Percentiles rank a stretch among this genome's conserved stretches.
Evolutionary conservation across 2,329 filamentous ascomycete genomes (phyloP).

Genomic region (Cladosporium halotolerans): DNA sequence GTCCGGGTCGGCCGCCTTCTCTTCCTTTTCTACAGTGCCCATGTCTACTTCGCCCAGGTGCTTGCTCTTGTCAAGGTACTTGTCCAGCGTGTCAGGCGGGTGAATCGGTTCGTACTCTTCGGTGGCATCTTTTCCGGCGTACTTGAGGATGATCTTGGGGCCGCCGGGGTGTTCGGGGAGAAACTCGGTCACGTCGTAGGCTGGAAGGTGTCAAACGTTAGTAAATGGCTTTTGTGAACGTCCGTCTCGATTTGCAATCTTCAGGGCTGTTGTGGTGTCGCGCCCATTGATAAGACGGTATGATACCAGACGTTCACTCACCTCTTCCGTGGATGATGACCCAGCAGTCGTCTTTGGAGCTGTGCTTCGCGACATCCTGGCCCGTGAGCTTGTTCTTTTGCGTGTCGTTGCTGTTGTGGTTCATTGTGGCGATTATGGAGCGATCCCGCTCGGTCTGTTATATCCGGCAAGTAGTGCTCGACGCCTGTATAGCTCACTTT

Average conservation of each 20-base stretch:
- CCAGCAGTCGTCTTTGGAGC: slow-evolving; percentile 79
- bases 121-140: slow-evolving; percentile 90
- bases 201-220: slow-evolving; percentile 7
- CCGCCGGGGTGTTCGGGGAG: slow-evolving; percentile 87
- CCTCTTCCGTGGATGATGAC: slow-evolving; percentile 76
- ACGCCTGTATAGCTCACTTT: no score
- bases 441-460: no score
- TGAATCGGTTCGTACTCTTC: slow-evolving; percentile 87
- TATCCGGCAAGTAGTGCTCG: no score
- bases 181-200: slow-evolving; percentile 62
- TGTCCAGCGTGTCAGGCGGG: slow-evolving; percentile 77
- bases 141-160: slow-evolving; percentile 90
- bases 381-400: slow-evolving; percentile 41
- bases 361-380: slow-evolving; percentile 65
- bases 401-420: slow-evolving; percentile 37
- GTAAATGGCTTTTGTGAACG: neutral
- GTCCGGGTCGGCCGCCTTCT: slow-evolving; percentile 61
- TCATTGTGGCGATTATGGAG: slow-evolving; percentile 31
- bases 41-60: slow-evolving; percentile 88
- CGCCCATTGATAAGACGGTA: slow-evolving; percentile 26
- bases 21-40: slow-evolving; percentile 63
- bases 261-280: slow-evolving; percentile 36
- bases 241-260: neutral
- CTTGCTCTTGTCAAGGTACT: slow-evolving; percentile 76
- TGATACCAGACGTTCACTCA: neutral